Evolutionary conservation across 768 basidiomycete genomes (phyloP).

Genomic region (Amanita pallidorosea): DNA sequence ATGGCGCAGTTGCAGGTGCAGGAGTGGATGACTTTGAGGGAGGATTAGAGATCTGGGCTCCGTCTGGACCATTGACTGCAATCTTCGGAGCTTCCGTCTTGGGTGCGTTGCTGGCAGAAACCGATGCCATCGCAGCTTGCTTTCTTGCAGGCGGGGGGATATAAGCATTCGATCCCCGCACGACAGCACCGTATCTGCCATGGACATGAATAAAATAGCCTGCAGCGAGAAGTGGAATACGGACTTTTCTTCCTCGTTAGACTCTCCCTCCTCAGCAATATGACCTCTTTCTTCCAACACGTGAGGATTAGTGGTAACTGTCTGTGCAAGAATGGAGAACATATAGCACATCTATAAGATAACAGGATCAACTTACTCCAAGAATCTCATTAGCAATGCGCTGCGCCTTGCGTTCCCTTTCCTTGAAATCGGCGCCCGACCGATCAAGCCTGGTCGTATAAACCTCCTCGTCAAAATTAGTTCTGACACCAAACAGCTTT

Average conservation of each 20-base stretch:
- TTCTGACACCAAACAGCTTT: conserved; percentile 83
- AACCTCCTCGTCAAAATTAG: conserved; percentile 84
- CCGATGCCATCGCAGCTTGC: conserved; percentile 18
- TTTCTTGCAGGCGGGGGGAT: conserved; percentile 87
- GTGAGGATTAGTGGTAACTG: conserved; percentile 65
- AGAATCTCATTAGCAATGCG: conserved; percentile 87
- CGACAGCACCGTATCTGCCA: conserved; percentile 83
- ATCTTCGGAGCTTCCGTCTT: conserved; percentile 40
- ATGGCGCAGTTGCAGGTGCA: conserved; percentile 9
- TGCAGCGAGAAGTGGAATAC: conserved; percentile 15
- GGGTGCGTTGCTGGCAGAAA: conserved; percentile 13
- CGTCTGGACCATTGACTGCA: conserved; percentile 72
- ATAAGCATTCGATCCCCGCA: conserved; percentile 82
- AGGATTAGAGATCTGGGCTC: conserved; percentile 32
- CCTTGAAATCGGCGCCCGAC: conserved; percentile 74
- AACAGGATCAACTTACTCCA: conserved; percentile 40
- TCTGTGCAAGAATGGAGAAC: conserved; percentile 25
- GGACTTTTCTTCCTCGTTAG: conserved; percentile 96
- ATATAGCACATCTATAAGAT: neutral
- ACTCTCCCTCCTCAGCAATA: conserved; percentile 54
- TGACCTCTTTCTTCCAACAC: conserved; percentile 80
- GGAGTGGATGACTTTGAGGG: conserved; percentile 60
- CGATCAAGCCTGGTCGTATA: conserved; percentile 95
- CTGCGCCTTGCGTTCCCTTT: conserved; percentile 79
- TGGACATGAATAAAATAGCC: conserved; percentile 13